Conservation (phyloP, 2,329 filamentous ascomycete species). For the Zelopaecilomyces penicillatus region DNA sequence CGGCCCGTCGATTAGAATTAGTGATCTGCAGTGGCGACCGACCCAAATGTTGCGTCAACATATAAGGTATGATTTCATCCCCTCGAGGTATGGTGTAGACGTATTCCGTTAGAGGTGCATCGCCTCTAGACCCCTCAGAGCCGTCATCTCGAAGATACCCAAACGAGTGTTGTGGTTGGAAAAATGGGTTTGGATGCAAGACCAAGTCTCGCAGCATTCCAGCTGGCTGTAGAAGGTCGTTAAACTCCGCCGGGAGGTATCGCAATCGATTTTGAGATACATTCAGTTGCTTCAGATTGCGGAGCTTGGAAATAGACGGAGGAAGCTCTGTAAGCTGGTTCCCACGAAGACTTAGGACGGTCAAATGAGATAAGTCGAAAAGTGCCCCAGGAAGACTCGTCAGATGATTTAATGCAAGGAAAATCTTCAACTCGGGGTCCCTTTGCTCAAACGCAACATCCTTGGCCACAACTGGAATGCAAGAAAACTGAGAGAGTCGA, state of each 20-base stretch:
- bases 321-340: slow-evolving; percentile 56
- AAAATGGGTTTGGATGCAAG: slow-evolving; percentile 56
- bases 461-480: slow-evolving; percentile 44
- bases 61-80: slow-evolving; percentile 6
- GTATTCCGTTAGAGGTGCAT: background rate
- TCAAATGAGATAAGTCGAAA: slow-evolving; percentile 53
- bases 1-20: slow-evolving; percentile 19
- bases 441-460: slow-evolving; percentile 52
- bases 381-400: slow-evolving; percentile 48
- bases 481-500: slow-evolving; percentile 46
- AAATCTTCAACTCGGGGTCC: slow-evolving; percentile 52
- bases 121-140: background rate
- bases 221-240: slow-evolving; percentile 42
- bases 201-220: slow-evolving; percentile 43
- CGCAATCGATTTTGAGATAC: slow-evolving; percentile 55
- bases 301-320: slow-evolving; percentile 47
- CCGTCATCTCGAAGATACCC: slow-evolving; percentile 3
- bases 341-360: slow-evolving; percentile 56
- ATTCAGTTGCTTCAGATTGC: slow-evolving; percentile 54
- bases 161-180: slow-evolving; percentile 26
- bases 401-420: slow-evolving; percentile 52
- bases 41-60: slow-evolving; percentile 19
- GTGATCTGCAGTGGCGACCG: slow-evolving; percentile 24
- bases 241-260: slow-evolving; percentile 54
- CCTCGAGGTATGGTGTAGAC: background rate